These are phyloP conservation scores for Tuber indicum DNA, from an alignment of 495 filamentous ascomycete genomes.

Conservation along the genomic window DNA sequence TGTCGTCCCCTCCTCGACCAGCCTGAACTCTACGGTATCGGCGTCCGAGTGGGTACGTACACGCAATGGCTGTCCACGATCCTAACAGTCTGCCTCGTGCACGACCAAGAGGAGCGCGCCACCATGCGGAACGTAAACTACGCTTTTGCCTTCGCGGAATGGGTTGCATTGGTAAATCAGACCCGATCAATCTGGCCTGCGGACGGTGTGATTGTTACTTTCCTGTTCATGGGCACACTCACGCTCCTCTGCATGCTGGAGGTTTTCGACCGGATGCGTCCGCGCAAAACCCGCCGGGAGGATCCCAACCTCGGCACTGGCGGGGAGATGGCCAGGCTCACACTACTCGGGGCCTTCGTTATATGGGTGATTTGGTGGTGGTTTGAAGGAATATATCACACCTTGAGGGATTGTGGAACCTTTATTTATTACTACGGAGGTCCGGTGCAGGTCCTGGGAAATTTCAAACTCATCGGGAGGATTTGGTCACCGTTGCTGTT, in stretches of 20 bases:
- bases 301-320: neutral
- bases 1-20: neutral
- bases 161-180: neutral
- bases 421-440: neutral
- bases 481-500: neutral
- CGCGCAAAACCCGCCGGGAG: neutral
- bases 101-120: neutral
- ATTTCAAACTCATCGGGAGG: neutral
- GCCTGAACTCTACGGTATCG: neutral
- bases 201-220: neutral
- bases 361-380: neutral
- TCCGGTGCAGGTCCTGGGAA: neutral
- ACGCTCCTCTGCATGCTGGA: neutral
- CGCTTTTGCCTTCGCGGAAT: neutral
- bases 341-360: neutral
- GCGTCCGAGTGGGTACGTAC: neutral
- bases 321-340: neutral
- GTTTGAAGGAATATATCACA: neutral
- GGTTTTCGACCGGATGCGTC: neutral
- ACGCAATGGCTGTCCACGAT: neutral
- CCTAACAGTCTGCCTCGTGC: neutral
- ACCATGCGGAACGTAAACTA: neutral
- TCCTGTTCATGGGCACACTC: neutral
- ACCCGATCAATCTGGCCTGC: neutral
- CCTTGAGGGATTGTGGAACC: neutral